These are phyloP conservation scores for Fusarium armeniacum DNA, from an alignment of 2,329 filamentous ascomycete species.

Conservation along the genomic window DNA sequence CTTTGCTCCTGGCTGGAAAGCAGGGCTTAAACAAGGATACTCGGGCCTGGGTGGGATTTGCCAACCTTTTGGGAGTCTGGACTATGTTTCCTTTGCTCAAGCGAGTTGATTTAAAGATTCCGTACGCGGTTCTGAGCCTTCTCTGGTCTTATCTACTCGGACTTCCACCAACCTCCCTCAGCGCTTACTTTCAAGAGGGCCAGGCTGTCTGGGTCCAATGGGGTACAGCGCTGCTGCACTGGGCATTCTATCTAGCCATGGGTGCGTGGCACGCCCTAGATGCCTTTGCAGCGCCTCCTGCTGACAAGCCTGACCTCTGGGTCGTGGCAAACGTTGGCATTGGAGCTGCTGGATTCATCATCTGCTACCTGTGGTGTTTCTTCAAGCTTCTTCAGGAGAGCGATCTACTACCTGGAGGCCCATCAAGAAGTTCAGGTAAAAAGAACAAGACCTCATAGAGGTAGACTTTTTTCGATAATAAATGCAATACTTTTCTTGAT, in stretches of 20 bases:
- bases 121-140: conserved; percentile 86
- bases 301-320: conserved; percentile 91
- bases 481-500: conserved; percentile 6
- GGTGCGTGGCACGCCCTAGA: conserved; percentile 85
- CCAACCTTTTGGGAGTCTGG: conserved; percentile 90
- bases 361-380: conserved; percentile 94
- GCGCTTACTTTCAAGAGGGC: conserved; percentile 73
- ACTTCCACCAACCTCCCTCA: conserved; percentile 81
- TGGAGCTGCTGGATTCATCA: conserved; percentile 84
- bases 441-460: conserved; percentile 47
- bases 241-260: conserved; percentile 83
- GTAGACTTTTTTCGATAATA: conserved; percentile 1
- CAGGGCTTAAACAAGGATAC: conserved; percentile 82
- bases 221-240: conserved; percentile 77
- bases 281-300: conserved; percentile 75
- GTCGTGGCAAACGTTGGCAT: conserved; percentile 90
- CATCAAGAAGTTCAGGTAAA: conserved; percentile 54
- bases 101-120: conserved; percentile 85
- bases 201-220: conserved; percentile 56
- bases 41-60: conserved; percentile 95
- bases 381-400: conserved; percentile 75
- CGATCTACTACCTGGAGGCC: conserved; percentile 59
- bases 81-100: conserved; percentile 93
- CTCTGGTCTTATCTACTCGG: conserved; percentile 94
- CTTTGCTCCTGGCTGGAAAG: conserved; percentile 82